Evolutionary conservation across 257 asterid genomes (phyloP).

Genomic region (Solanum neorickii): DNA sequence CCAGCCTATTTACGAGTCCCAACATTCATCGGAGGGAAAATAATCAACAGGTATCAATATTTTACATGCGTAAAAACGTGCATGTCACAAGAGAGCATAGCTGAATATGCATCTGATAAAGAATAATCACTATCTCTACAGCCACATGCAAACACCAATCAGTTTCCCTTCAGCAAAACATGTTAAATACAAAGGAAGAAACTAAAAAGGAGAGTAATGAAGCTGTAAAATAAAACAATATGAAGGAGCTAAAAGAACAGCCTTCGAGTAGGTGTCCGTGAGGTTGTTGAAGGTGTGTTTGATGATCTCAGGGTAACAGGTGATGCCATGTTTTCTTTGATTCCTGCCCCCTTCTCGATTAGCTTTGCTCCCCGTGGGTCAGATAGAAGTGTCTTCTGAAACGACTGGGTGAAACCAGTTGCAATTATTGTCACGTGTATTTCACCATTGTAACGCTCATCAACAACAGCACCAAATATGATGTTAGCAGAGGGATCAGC

Average conservation of each 20-base stretch:
- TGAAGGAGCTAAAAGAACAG: slow-evolving; percentile 26
- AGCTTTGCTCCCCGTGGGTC: slow-evolving; percentile 77
- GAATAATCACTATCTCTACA: neutral
- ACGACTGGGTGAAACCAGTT: slow-evolving; percentile 86
- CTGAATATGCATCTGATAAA: neutral
- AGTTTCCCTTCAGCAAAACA: neutral
- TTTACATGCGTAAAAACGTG: neutral
- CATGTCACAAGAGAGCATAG: neutral
- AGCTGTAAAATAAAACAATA: neutral
- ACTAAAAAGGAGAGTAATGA: neutral
- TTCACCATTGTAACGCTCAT: slow-evolving; percentile 85
- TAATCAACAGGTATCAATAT: neutral
- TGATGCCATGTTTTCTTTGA: slow-evolving; percentile 23
- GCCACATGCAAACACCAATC: slow-evolving; percentile 1
- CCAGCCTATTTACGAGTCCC: neutral
- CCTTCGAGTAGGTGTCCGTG: slow-evolving; percentile 26
- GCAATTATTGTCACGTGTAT: slow-evolving; percentile 95
- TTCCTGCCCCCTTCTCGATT: slow-evolving; percentile 23
- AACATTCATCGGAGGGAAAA: neutral
- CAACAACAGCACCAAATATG: slow-evolving; percentile 98
- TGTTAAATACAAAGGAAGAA: neutral
- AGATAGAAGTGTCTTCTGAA: slow-evolving; percentile 64
- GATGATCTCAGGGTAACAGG: slow-evolving; percentile 30
- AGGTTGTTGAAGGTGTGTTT: slow-evolving; percentile 4
- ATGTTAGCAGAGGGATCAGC: slow-evolving; percentile 98